Conservation (phyloP, 169 alveolate species). For the Plasmodium gonderi region DNA sequence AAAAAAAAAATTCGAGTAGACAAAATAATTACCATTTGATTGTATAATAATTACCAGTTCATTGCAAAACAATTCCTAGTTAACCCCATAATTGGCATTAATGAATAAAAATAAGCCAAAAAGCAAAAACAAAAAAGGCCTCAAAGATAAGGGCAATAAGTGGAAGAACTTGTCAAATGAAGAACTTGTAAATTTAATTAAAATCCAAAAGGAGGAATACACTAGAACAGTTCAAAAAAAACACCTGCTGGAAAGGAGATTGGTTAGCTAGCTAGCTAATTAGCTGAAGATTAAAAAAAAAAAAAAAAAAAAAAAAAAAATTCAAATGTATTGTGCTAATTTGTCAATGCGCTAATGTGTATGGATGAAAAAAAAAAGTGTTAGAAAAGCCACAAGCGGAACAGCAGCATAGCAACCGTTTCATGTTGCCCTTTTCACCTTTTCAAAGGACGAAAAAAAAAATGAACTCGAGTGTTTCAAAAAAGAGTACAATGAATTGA, state of each 20-base stretch:
- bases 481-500: constrained; percentile 50
- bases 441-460: constrained; percentile 41
- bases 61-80: background rate
- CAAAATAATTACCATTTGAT: too few relatives aligned
- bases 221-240: constrained; percentile 53
- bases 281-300: constrained; percentile 9
- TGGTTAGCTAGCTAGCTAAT: constrained; percentile 21
- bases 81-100: background rate
- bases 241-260: constrained; percentile 25
- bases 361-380: background rate
- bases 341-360: background rate
- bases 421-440: background rate
- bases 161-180: constrained; percentile 38
- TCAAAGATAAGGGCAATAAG: constrained; percentile 7
- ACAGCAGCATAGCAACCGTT: background rate
- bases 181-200: constrained; percentile 39
- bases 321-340: background rate
- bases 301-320: constrained; percentile 10
- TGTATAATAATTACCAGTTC: too few relatives aligned
- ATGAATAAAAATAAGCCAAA: constrained; percentile 47
- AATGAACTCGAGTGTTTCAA: constrained; percentile 30
- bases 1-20: too few relatives aligned
- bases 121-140: constrained; percentile 13
- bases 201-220: constrained; percentile 33
- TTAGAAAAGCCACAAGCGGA: background rate